Base-by-base conservation (phyloP, 2,329 filamentous ascomycete genomes). In the Fusarium avenaceum region DNA sequence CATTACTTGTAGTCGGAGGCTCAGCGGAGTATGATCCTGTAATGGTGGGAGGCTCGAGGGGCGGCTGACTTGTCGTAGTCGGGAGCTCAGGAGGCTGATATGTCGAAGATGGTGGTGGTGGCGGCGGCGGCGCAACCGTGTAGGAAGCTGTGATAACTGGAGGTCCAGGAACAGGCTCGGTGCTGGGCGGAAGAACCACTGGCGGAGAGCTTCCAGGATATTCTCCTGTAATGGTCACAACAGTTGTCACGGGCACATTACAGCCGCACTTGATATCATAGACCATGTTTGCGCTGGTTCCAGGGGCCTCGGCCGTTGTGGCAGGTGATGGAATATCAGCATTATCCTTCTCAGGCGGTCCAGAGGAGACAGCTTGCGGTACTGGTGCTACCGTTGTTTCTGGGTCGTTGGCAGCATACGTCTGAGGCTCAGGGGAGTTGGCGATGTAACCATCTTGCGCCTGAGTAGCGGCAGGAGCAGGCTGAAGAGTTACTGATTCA, bases 211-310 rank as follows among this genome's bases (percentile, higher is more conserved):
- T n/a, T 17, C 15, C 26, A 40, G 57, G n/a, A 44, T 63, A 56
- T 28, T 28, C 32, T 20, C 26, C 35, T n/a, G 53, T 58, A 6
- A 51, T 26, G 15, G 40, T 13, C 7, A 52, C 49, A 13, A 44
- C 39, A 22, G 38, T 5, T 22, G 40, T 39, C 17, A 45, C 42
- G 15, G 65, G 65, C 14, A 33, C 20, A 30, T 26, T 33, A 26
- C 65, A 69, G 15, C 56, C 51, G 24, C 65, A 69, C 24, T 35
- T n/a, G 17, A 49, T 20, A 24, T 69, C 20, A 28, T 32, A 69
- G 19, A 53, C 32, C 38, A 66, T 49, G 22, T 47, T 63, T 4
- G 56, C 40, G 35, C 49, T 56, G 11, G 45, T 39, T 22, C 46
- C 46, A 14, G 59, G 30, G 20, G 40, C 44, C 19, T 19, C 42